Evolutionary conservation across 2,329 filamentous ascomycete species (phyloP).

Genomic region (Aspergillus sp.): DNA sequence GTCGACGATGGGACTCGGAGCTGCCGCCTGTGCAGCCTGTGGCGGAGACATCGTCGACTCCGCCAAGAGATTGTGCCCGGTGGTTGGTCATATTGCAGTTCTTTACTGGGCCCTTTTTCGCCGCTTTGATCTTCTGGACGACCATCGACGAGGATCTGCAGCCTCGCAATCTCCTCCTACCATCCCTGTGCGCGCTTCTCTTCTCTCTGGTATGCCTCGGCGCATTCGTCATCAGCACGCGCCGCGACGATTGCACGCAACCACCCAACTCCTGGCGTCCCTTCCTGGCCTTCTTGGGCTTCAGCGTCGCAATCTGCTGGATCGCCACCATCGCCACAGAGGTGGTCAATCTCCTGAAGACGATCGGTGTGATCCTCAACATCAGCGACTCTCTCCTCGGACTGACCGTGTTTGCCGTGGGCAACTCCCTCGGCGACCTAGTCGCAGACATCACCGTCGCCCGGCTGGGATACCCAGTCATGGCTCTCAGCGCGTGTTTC

Average conservation of each 20-base stretch:
- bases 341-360: slow-evolving; percentile 92
- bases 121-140: slow-evolving; percentile 67
- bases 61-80: slow-evolving; percentile 71
- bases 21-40: slow-evolving; percentile 30
- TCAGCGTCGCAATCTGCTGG: slow-evolving; percentile 90
- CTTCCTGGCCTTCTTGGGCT: slow-evolving; percentile 82
- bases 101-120: slow-evolving; percentile 83
- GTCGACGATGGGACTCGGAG: slow-evolving; percentile 39
- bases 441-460: slow-evolving; percentile 95
- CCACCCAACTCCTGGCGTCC: slow-evolving; percentile 70
- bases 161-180: slow-evolving; percentile 52
- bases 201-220: slow-evolving; percentile 66
- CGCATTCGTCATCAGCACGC: slow-evolving; percentile 66
- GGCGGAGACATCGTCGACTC: slow-evolving; percentile 20
- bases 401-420: slow-evolving; percentile 92
- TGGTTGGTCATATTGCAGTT: slow-evolving; percentile 87
- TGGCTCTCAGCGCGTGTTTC: slow-evolving; percentile 93
- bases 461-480: slow-evolving; percentile 88
- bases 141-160: slow-evolving; percentile 58
- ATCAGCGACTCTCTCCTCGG: slow-evolving; percentile 95
- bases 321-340: slow-evolving; percentile 94
- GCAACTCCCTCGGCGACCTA: slow-evolving; percentile 90
- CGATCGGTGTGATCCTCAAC: slow-evolving; percentile 83
- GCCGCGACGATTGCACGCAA: slow-evolving; percentile 48
- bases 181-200: slow-evolving; percentile 65